A percentile compares a stretch with the other conserved stretches of the same genome.
These are phyloP conservation scores for Macrophomina pseudophaseolina DNA, from an alignment of 2,329 filamentous ascomycete genomes.

Conservation along the genomic window DNA sequence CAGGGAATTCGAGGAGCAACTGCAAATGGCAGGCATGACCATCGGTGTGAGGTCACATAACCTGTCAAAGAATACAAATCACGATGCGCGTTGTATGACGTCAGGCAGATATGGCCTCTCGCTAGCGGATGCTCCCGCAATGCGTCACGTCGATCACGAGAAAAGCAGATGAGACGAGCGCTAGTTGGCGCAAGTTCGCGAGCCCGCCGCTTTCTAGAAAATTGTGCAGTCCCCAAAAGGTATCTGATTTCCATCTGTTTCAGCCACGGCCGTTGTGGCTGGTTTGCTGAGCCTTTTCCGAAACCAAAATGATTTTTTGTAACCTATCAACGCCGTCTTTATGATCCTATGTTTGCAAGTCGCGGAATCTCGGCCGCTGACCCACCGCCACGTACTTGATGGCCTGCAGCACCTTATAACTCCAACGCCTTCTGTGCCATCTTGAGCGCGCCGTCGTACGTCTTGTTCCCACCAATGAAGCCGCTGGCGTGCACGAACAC, in stretches of 20 bases:
- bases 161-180: slow-evolving; percentile 1
- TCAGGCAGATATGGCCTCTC: slow-evolving; percentile 3
- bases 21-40: neutral
- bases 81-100: neutral
- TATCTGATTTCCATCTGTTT: slow-evolving; percentile 3
- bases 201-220: neutral
- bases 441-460: slow-evolving; percentile 81
- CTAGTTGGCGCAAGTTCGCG: slow-evolving; percentile 7
- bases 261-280: slow-evolving; percentile 6
- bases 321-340: neutral
- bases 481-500: slow-evolving; percentile 94
- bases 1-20: neutral
- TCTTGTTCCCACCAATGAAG: slow-evolving; percentile 96
- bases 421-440: slow-evolving; percentile 77
- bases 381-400: neutral
- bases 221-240: neutral
- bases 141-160: slow-evolving; percentile 14
- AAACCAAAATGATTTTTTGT: neutral
- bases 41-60: neutral
- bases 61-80: neutral
- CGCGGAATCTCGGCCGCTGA: neutral
- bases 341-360: neutral
- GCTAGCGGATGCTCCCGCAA: slow-evolving; percentile 19
- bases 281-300: neutral
- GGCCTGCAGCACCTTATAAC: neutral